These are phyloP conservation scores for Dinochytrium kinnereticum DNA, from an alignment of 371 early-diverging fungal species.

Conservation along the genomic window DNA sequence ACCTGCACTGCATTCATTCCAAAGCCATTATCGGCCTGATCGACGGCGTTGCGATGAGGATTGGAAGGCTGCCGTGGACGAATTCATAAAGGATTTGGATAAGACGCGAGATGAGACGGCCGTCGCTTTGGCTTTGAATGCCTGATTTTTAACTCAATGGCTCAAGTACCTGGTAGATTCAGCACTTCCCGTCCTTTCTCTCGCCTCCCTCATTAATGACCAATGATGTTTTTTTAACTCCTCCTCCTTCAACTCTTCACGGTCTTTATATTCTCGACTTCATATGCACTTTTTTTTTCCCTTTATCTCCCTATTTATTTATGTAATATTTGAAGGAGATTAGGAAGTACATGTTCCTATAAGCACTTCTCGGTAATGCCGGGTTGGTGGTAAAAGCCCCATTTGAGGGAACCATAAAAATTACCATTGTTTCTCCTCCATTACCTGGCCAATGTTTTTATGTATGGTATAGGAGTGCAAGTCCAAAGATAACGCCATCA, in stretches of 20 bases:
- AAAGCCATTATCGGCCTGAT: constrained; percentile 41
- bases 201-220: not conserved
- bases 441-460: too few species aligned
- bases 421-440: too few species aligned
- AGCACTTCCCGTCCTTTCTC: too few species aligned
- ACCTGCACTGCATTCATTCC: constrained; percentile 82
- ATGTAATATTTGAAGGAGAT: too few species aligned
- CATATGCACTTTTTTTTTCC: not conserved
- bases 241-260: not conserved
- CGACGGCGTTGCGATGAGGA: not conserved
- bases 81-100: not conserved
- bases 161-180: too few species aligned
- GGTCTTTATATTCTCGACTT: not conserved
- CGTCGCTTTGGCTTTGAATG: not conserved
- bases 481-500: too few species aligned
- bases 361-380: too few species aligned
- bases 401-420: too few species aligned
- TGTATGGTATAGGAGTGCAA: too few species aligned
- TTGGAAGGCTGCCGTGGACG: too few species aligned
- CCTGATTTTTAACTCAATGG: not conserved
- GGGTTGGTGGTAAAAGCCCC: too few species aligned
- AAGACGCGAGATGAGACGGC: not conserved
- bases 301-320: not conserved
- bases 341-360: too few species aligned
- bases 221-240: not conserved